These are phyloP conservation scores for Hymenoscyphus scutula DNA, from an alignment of 2,329 filamentous ascomycete species.

Conservation along the genomic window DNA sequence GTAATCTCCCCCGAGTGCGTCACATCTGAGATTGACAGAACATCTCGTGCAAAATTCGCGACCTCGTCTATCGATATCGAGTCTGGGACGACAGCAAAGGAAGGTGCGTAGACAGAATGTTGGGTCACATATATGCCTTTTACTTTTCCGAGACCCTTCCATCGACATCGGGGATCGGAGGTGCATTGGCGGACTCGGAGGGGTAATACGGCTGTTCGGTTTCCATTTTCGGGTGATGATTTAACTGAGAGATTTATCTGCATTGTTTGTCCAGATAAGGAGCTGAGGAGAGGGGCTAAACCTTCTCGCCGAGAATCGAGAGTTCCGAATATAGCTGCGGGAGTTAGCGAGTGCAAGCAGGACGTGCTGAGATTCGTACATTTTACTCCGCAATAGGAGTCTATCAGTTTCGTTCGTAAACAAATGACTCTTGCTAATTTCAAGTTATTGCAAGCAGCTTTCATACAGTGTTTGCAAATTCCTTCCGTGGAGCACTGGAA, in stretches of 20 bases:
- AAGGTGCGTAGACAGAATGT: slow-evolving; percentile 15
- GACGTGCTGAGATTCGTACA: slow-evolving; percentile 3
- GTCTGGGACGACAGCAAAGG: slow-evolving; percentile 21
- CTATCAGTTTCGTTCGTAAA: slow-evolving; percentile 21
- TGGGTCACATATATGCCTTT: slow-evolving; percentile 23
- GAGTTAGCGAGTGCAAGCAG: background rate
- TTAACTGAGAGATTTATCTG: slow-evolving; percentile 12
- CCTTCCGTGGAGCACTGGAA: slow-evolving; percentile 20
- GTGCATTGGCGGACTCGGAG: slow-evolving; percentile 22
- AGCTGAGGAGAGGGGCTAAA: slow-evolving; percentile 18
- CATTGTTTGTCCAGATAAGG: slow-evolving; percentile 13
- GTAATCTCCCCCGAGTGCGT: slow-evolving; percentile 21
- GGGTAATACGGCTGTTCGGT: slow-evolving; percentile 2
- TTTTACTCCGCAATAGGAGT: slow-evolving; percentile 22
- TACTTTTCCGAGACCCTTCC: slow-evolving; percentile 21
- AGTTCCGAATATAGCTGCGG: slow-evolving; percentile 17
- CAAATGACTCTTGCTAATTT: slow-evolving; percentile 20
- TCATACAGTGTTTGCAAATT: slow-evolving; percentile 20
- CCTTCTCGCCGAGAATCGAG: slow-evolving; percentile 16
- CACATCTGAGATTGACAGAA: slow-evolving; percentile 17
- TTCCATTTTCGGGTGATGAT: background rate
- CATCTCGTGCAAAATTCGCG: slow-evolving; percentile 19
- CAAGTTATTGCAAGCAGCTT: slow-evolving; percentile 11
- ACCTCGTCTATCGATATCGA: slow-evolving; percentile 20
- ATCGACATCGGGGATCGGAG: slow-evolving; percentile 16